Base-by-base conservation (phyloP, 176 grass and related monocot species). In the Oropetium thomaeum region DNA sequence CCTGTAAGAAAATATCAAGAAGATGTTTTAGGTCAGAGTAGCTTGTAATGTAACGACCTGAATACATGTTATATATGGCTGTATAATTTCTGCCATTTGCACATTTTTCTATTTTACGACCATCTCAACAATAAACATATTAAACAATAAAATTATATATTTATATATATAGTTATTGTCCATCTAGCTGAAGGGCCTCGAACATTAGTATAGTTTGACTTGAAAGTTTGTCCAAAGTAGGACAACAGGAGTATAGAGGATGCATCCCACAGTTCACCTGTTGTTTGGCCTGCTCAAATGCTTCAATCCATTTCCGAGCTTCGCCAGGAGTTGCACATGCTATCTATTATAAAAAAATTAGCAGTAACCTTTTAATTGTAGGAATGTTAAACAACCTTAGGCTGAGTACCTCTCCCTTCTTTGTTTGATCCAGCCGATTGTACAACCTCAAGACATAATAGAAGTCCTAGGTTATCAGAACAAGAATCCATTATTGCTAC, bases 271-370 rank as follows among this genome's bases (percentile, higher is more conserved):
- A 57, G 10, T 57, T 57, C 74, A 97, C 91, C 85, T 83, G 88
- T 83, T 92, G 84, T 83, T 97, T 97, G 52, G 90, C 90, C 69
- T 89, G 86, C 60, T 97, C 91, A 68, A 97, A 97, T 76, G 95
- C 95, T 75, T 92, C 91, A 10, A 80, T 69, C 95, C 95, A 97
- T 79, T 97, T 97, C 29, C 53, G 71, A 62, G 85, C 77, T 63
- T 93, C 91, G 9, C 81, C 83, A n/a, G 69, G 70, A 75, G 65
- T 66, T n/a, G 67, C 81, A 82, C 91, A 97, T 63, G 91, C 95
- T 87, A 97, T 93, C 95, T 97, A 88, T 54, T 81, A 75, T 79
- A 78, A 77, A 20, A 42, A 29, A 2, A 32, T 71, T 40, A 64
- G 39, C 2, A 55, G 41, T 59, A 71, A 15, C 61, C 31, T 55